Evolutionary conservation across 1,139 yeast genomes (phyloP), one percentile per base, ranked within the genome.

Genomic region (Candida sp.): DNA sequence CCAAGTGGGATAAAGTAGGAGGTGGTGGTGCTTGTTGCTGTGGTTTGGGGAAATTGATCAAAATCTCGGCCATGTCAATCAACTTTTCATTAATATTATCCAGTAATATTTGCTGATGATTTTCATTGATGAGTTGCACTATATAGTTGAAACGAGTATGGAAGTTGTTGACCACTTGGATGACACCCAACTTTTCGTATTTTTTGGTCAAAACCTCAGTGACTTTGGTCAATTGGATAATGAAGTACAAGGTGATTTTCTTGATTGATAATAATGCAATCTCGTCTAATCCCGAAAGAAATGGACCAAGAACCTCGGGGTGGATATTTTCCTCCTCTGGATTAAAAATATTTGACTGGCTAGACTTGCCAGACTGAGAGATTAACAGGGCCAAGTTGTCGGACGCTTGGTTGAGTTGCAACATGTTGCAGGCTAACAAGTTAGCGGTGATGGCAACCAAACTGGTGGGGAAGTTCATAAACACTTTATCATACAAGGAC

Each of bases 391-490:
- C 57, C 35, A 73, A 54, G 25, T 60, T 54, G 19, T 51, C 50
- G 4, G 75, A 59, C 5, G 74, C 75, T 41, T 66, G 54, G 19
- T 76, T 74, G 36, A 73, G 54, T 49, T 75, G 70, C 62, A 76
- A 55, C 72, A 89, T 80, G 43, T 86, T 80, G 51, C 88, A 79
- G 11, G 97, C 88, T 52, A 91, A 64, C 42, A 84, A 61, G 54
- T 84, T 82, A 23, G 93, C 85, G 1, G 95, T 74, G 22, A 81
- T 66, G 6, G 96, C 86, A 25, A 88, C 73, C 40, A 79, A 58
- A 1, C 90, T 80, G 0, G 90, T 70, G 15, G 83, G 75, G 46
- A 78, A 75, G 35, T 77, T 73, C 43, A 90, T 65, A 56, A 84
- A 87, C 38, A 74, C 75, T 50, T 87, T 78, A 51, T 86, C 86